Evolutionary conservation across 352 stramenopile species (phyloP).

Genomic region (Globisporangium paddicum): DNA sequence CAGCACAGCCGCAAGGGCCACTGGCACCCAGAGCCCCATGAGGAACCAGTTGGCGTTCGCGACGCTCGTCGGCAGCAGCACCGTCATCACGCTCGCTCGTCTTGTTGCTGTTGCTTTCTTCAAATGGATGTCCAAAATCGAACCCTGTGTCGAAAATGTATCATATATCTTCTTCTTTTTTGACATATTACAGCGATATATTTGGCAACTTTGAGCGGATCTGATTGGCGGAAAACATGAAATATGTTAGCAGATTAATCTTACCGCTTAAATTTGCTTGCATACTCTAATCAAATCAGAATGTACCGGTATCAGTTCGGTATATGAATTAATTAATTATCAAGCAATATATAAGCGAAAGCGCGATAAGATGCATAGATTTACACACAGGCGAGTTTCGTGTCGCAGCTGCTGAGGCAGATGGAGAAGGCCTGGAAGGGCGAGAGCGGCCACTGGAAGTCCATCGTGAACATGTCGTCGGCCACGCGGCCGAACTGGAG

Average conservation of each 20-base stretch:
- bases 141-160: no score
- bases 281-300: no score
- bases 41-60: conserved; percentile 70
- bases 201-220: no score
- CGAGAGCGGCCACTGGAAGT: conserved; percentile 87
- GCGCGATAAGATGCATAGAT: neutral
- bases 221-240: no score
- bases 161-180: no score
- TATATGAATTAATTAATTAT: conserved; percentile 1
- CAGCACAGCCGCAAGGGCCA: conserved; percentile 24
- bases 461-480: conserved; percentile 90
- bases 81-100: conserved; percentile 37
- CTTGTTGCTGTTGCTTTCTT: no score
- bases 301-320: no score
- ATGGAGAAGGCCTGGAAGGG: conserved; percentile 88
- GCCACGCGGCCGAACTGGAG: conserved; percentile 87
- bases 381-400: conserved; percentile 86
- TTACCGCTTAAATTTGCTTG: no score
- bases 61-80: conserved; percentile 61
- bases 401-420: conserved; percentile 87
- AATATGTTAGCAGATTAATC: no score
- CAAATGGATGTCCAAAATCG: no score
- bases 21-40: conserved; percentile 21
- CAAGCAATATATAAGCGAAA: conserved; percentile 7
- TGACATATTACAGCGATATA: no score